These are phyloP conservation scores for Microcyclospora pomicola DNA, from an alignment of 2,329 filamentous ascomycete genomes.

Conservation along the genomic window DNA sequence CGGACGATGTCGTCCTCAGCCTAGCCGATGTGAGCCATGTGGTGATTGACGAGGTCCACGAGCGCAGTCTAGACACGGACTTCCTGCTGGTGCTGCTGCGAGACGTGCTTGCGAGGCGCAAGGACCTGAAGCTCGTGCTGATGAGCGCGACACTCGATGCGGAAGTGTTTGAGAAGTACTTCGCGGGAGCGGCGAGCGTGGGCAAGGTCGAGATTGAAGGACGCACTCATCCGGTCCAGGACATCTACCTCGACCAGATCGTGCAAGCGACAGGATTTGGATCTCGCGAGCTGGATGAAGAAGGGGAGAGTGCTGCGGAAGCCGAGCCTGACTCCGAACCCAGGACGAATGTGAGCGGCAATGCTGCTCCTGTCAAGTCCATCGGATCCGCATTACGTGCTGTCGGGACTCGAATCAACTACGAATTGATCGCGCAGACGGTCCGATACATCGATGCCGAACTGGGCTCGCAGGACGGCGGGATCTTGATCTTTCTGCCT, in stretches of 20 bases:
- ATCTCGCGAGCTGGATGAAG: conserved; percentile 23
- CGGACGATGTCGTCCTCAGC: conserved; percentile 66
- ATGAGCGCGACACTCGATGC: conserved; percentile 97
- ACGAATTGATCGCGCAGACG: conserved; percentile 67
- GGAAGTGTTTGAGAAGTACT: conserved; percentile 71
- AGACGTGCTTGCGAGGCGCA: conserved; percentile 60
- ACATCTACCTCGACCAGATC: conserved; percentile 82
- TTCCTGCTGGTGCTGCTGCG: conserved; percentile 79
- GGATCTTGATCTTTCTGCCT: conserved; percentile 89
- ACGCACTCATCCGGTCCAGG: conserved; percentile 76
- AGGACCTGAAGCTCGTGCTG: conserved; percentile 75
- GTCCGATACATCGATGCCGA: conserved; percentile 70
- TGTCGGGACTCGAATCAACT: conserved; percentile 71
- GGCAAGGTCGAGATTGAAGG: conserved; percentile 77
- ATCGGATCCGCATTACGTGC: conserved; percentile 29
- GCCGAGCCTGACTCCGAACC: conserved; percentile 11
- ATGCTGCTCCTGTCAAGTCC: conserved; percentile 19
- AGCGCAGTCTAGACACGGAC: conserved; percentile 86
- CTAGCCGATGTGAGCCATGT: conserved; percentile 86
- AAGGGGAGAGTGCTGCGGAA: conserved; percentile 35
- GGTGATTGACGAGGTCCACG: conserved; percentile 92
- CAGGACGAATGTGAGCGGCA: conserved; percentile 23
- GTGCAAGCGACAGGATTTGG: conserved; percentile 63
- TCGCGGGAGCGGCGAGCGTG: conserved; percentile 43
- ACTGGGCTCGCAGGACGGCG: conserved; percentile 59